Evolutionary conservation across 768 basidiomycete genomes (phyloP).

Genomic region (Cystofilobasidium bisporidii): DNA sequence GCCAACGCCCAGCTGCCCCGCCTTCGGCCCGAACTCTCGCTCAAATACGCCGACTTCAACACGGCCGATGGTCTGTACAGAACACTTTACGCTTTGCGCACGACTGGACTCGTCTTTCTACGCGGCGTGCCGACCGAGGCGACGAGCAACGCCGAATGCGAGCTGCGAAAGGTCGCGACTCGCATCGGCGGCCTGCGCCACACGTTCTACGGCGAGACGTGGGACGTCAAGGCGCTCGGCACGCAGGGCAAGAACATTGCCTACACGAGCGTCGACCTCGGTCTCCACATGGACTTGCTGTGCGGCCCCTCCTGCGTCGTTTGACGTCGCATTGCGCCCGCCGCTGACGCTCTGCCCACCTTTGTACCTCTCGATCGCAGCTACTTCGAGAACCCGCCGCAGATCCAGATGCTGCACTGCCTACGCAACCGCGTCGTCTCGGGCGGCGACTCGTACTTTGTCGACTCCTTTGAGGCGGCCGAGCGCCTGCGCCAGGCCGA

Average conservation of each 20-base stretch:
- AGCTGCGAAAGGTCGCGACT: constrained; percentile 56
- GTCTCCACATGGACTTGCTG: constrained; percentile 85
- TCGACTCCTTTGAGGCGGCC: constrained; percentile 66
- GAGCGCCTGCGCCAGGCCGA: constrained; percentile 45
- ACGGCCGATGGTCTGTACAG: constrained; percentile 45
- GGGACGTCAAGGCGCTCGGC: constrained; percentile 69
- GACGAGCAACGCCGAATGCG: constrained; percentile 56
- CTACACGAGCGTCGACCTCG: constrained; percentile 82
- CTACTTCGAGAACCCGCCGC: constrained; percentile 82
- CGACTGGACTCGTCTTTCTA: constrained; percentile 65
- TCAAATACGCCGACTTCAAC: constrained; percentile 50
- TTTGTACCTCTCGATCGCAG: constrained; percentile 43
- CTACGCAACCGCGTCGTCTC: constrained; percentile 63
- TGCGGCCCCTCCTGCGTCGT: constrained; percentile 44
- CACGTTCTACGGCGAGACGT: constrained; percentile 82
- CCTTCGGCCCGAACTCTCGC: constrained; percentile 45
- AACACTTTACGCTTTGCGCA: constrained; percentile 61
- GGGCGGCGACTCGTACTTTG: constrained; percentile 79
- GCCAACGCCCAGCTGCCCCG: constrained; percentile 19
- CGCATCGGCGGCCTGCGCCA: constrained; percentile 63
- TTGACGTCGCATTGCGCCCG: not conserved
- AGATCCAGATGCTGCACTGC: constrained; percentile 86
- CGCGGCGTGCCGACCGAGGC: constrained; percentile 56
- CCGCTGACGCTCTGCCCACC: not conserved
- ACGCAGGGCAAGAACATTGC: constrained; percentile 77